Base-by-base conservation (phyloP, 2,329 filamentous ascomycete species). In the Verticillium nonalfalfae region DNA sequence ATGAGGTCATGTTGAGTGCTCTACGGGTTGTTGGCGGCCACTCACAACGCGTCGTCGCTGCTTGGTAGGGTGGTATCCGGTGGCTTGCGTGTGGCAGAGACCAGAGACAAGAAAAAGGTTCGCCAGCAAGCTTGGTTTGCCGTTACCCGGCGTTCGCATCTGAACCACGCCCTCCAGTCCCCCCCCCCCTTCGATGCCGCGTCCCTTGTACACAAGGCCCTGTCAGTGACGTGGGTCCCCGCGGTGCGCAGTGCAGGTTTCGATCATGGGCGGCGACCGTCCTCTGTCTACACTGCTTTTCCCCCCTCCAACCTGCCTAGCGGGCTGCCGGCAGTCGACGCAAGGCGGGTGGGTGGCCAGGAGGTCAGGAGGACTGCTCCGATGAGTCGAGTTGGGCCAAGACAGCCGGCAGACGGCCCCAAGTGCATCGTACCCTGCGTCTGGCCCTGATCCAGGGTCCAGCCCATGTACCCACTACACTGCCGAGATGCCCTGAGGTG, bases 1-100 rank as follows among this genome's bases (percentile, higher is more conserved):
- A 35, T 34, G 31, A 56, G 55, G 35, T 38, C 55, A 56, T 56
- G 55, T 18, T 56, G 18, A 45, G 35, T 34, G 9, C 31, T 50
- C 59, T 52, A 11, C 56, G 36, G 57, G n/a, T 36, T 61, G 61
- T 45, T 61, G 18, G 31, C 39, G 56, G 57, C 62, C 61, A 61
- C 50, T 50, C 15, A 50, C 7, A 18, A 21, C n/a, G 39, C 39
- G 39, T 45, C 5, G n/a, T 50, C n/a, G n/a, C 4, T 6, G 40
- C 15, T 40, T 40, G 7, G 11, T n/a, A 6, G 40, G 40, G n/a
- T 36, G 35, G 18, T 21, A 18, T 21, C 11, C 9, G 18, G 40
- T 50, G 40, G 40, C 40, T 50, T 50, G 40, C 18, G 9, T 50
- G 40, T 50, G 40, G 40, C 40, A 50, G 40, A 50, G 1, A 7